Base-by-base conservation (phyloP, 257 asterid genomes). In the Przewalskia tangutica region DNA sequence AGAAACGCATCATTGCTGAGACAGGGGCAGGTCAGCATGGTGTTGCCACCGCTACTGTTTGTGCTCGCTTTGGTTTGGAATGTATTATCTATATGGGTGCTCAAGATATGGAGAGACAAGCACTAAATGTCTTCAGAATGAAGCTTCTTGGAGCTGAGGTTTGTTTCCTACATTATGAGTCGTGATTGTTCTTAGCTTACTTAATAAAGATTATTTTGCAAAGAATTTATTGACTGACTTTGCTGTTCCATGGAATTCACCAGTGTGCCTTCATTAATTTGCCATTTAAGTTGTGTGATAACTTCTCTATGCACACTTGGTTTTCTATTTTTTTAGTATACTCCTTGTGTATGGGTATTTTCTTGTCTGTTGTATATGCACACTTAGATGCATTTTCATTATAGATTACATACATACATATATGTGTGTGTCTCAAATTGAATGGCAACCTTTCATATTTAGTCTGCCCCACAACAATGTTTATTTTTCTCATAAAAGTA, bases 1-100 rank as follows among this genome's bases (percentile, higher is more conserved):
- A n/a, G 92, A 85, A 90, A n/a, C n/a, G 97, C 13, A 91, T 94
- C 62, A 94, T 95, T 80, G 99, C 97, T 59, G 99, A 94, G 86
- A 95, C 98, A 77, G 98, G n/a, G 66, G 99, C 99, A 54, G 98
- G 99, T 75, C 99, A 95, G 88, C 99, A 95, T 81, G 99, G 99
- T 81, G 99, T 94, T 84, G 99, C 98, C 44, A 94, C 97, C 2
- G 97, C 99, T 70, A 94, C 99, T 11, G 98, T 92, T 62, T 95
- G 99, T 88, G 99, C 99, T 88, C 92, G 97, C 54, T 94, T 94
- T 85, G 98, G 99, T 1, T 84, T 94, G 91, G 81, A 90, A 36
- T 94, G 99, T 80, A 56, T 94, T 59, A 87, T 94, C 79, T 95
- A 94, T 88, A 95, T 94, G 98, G 99, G 98, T 82, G 98, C 97